Base-by-base conservation (phyloP, 2,329 filamentous ascomycete species). In the Microdochium nivale region DNA sequence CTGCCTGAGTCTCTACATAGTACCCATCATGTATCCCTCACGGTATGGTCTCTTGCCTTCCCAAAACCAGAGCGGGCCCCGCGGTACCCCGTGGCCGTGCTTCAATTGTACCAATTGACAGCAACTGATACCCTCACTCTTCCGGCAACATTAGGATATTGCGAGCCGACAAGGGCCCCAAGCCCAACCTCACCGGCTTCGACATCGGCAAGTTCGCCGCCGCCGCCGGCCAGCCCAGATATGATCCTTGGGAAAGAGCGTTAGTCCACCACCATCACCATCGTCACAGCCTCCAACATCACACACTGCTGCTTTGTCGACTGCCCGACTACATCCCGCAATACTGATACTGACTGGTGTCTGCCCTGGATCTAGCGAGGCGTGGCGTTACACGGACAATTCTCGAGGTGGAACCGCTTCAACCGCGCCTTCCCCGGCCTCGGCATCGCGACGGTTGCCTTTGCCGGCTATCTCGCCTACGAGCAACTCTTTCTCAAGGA, bases 311-410 rank as follows among this genome's bases (percentile, higher is more conserved):
- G n/a, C n/a, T n/a, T n/a, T n/a, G n/a, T n/a, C n/a, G n/a, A n/a
- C n/a, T n/a, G n/a, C n/a, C n/a, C n/a, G n/a, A n/a, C n/a, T n/a
- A n/a, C n/a, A n/a, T n/a, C n/a, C n/a, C n/a, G n/a, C n/a, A n/a
- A n/a, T 51, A 21, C 23, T 30, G 24, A 35, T 19, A 44, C 16
- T 44, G 16, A 11, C 16, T 14, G 25, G 37, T 8, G 3, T 32
- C 51, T 53, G 27, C 14, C 52, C 24, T 25, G 25, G 16, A 35
- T n/a, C 58, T 68, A 99, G 94, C 66, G 94, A 99, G 77, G 81
- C 88, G 66, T 99, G 94, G 94, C 82, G 94, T 71, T 96, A 96
- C 77, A 84, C 80, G 33, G 94, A 57, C 85, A 82, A 51, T 97
- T 96, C 77, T 86, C 85, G 59, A 83, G 92, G 62, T 87, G 78